Evolutionary conservation across 495 filamentous ascomycete species (phyloP).

Genomic region (Entonaema liquescens): DNA sequence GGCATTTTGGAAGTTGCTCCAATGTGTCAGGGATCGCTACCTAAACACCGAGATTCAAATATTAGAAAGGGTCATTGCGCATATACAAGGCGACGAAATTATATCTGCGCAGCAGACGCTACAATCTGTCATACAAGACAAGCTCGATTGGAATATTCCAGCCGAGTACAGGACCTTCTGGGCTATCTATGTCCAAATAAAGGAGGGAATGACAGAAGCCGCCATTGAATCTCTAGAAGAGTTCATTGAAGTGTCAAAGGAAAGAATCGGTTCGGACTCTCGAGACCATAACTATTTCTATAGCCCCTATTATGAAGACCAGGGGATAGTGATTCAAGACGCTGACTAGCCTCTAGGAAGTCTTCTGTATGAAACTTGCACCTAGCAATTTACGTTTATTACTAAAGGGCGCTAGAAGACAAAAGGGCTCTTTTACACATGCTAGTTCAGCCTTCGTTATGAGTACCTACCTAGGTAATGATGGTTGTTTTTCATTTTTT

Average conservation of each 20-base stretch:
- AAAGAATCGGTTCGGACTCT: slow-evolving; percentile 17
- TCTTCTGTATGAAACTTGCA: background rate
- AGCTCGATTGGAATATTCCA: slow-evolving; percentile 22
- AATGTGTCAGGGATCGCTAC: slow-evolving; percentile 19
- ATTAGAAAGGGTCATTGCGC: slow-evolving; percentile 8
- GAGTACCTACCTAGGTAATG: too few relatives aligned
- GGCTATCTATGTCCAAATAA: slow-evolving; percentile 27
- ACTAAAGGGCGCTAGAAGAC: background rate
- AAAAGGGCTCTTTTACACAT: background rate
- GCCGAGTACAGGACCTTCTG: slow-evolving; percentile 23
- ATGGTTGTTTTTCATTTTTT: background rate
- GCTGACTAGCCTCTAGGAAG: background rate
- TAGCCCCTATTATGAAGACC: background rate
- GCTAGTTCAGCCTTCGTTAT: background rate
- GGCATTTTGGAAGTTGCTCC: slow-evolving; percentile 12
- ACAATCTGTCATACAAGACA: slow-evolving; percentile 23
- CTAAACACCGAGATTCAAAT: slow-evolving; percentile 21
- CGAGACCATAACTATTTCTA: background rate
- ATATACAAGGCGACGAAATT: slow-evolving; percentile 10
- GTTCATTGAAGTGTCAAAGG: slow-evolving; percentile 27
- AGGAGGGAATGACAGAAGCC: slow-evolving; percentile 18
- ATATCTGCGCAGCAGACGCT: slow-evolving; percentile 11
- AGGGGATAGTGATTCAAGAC: background rate
- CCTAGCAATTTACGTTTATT: background rate
- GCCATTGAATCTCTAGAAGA: slow-evolving; percentile 33